Evolutionary conservation across 805 yeast genomes (phyloP).

Genomic region (Lachancea mirantina): DNA sequence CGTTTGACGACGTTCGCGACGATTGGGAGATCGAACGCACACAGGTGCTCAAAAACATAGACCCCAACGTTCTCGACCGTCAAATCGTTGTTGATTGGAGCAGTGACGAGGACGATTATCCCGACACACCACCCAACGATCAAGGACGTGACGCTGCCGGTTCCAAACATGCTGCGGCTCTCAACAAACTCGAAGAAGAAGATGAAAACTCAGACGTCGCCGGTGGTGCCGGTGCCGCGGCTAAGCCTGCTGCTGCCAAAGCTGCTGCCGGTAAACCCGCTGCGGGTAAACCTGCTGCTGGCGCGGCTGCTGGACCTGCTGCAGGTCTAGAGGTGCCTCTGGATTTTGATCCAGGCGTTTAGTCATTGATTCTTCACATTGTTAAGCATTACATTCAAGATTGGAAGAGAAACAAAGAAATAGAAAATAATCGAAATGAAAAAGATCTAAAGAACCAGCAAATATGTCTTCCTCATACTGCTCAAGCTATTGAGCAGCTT

Average conservation of each 20-base stretch:
- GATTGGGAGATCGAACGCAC: constrained; percentile 70
- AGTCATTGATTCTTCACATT: background rate
- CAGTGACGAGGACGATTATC: constrained; percentile 41
- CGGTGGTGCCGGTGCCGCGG: too few species aligned
- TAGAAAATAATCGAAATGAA: background rate
- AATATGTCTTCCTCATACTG: too few species aligned
- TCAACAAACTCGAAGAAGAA: too few species aligned
- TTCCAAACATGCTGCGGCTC: too few species aligned
- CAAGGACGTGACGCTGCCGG: too few species aligned
- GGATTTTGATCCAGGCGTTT: constrained; percentile 22
- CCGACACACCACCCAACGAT: constrained; percentile 1
- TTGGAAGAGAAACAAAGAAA: background rate
- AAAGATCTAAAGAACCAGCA: too few species aligned
- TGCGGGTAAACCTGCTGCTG: constrained; percentile 13
- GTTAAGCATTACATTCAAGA: too few species aligned
- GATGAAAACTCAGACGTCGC: too few species aligned
- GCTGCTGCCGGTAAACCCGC: background rate
- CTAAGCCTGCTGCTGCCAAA: constrained; percentile 6
- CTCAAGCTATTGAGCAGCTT: too few species aligned
- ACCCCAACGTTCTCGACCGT: constrained; percentile 40
- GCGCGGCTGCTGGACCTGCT: too few species aligned
- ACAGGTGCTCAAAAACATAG: constrained; percentile 70
- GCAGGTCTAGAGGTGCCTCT: constrained; percentile 23
- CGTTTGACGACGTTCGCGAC: constrained; percentile 67
- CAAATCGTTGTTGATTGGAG: constrained; percentile 61